These are phyloP conservation scores for Cutaneotrichosporon sp. DNA, from an alignment of 1,284 basidiomycete species.

Conservation along the genomic window DNA sequence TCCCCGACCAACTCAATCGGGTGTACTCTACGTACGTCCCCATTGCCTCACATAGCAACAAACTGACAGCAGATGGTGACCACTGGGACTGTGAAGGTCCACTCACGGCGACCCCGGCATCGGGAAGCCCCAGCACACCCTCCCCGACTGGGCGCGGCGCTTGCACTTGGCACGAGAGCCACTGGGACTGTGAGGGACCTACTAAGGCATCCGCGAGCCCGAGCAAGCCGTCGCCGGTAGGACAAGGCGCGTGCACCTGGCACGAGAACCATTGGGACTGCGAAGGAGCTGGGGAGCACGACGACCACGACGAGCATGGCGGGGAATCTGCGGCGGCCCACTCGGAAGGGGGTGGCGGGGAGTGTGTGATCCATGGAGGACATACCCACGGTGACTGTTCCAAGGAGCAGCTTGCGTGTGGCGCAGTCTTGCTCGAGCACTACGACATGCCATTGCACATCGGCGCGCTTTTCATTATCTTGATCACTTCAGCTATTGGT, in stretches of 20 bases:
- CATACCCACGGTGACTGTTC: slow-evolving; percentile 49
- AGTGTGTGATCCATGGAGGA: no score
- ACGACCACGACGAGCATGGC: background rate
- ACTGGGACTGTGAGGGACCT: no score
- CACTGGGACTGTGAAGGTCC: slow-evolving; percentile 31
- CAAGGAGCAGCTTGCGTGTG: slow-evolving; percentile 39
- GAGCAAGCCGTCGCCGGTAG: slow-evolving; percentile 24
- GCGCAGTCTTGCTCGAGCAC: slow-evolving; percentile 27
- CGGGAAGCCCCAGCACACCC: background rate
- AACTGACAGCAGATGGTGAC: slow-evolving; percentile 12
- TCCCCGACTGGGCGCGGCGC: no score
- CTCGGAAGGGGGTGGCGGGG: no score
- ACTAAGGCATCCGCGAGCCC: no score
- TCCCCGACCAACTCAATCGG: slow-evolving; percentile 26
- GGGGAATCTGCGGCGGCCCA: no score
- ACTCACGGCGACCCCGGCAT: slow-evolving; percentile 14
- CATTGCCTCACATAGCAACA: background rate
- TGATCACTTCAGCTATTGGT: slow-evolving; percentile 46
- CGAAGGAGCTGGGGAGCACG: slow-evolving; percentile 10
- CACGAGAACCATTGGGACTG: slow-evolving; percentile 39
- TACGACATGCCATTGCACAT: slow-evolving; percentile 50
- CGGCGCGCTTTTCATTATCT: slow-evolving; percentile 49
- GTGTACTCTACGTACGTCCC: slow-evolving; percentile 16
- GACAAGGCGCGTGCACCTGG: slow-evolving; percentile 27
- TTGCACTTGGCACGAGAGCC: no score